Evolutionary conservation across 78 protist species (phyloP).

Genomic region (Dictyostelium purpureum): DNA sequence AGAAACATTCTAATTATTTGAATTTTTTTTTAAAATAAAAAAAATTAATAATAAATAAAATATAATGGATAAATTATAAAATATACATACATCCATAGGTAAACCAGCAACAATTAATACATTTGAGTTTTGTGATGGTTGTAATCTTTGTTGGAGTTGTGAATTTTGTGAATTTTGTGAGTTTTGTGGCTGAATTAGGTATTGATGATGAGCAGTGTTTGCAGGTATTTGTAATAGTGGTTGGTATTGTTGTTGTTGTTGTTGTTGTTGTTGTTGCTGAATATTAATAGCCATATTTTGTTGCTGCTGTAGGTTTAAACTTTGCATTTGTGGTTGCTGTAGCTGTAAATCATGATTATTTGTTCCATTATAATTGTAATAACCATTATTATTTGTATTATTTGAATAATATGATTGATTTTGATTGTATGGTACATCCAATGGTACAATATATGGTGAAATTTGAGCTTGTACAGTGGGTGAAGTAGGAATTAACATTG

Average conservation of each 20-base stretch:
- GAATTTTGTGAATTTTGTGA: neutral
- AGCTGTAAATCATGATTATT: too few relatives aligned
- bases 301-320: too few relatives aligned
- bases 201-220: neutral
- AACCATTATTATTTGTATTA: too few relatives aligned
- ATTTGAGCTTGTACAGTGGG: neutral
- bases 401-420: too few relatives aligned
- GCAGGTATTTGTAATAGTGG: neutral
- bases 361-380: too few relatives aligned
- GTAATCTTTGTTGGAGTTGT: neutral
- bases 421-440: too few relatives aligned
- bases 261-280: neutral
- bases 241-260: slow-evolving; percentile 2
- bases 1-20: slow-evolving; percentile 27
- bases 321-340: too few relatives aligned
- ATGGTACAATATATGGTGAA: too few relatives aligned
- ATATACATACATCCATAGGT: neutral
- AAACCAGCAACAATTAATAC: slow-evolving; percentile 65
- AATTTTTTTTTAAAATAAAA: neutral
- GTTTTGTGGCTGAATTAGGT: neutral
- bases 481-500: neutral
- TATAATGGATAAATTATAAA: neutral
- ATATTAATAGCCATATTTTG: too few relatives aligned
- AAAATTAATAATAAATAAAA: neutral
- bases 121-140: neutral